Evolutionary conservation across 176 grass and related monocot genomes (phyloP).

Genomic region (Cocos nucifera): DNA sequence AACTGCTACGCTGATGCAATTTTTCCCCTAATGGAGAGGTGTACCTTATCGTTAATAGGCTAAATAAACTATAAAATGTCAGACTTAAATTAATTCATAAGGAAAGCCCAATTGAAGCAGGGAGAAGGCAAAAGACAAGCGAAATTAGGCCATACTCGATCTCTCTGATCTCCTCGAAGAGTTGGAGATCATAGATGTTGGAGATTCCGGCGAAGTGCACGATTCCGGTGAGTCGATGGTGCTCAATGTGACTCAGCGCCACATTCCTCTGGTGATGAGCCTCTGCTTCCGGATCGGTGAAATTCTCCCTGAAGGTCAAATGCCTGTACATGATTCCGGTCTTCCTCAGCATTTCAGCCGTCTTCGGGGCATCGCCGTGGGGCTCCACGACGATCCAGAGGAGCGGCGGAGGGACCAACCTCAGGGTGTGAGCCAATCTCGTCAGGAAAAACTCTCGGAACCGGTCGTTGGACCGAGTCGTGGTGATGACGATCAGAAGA

Average conservation of each 20-base stretch:
- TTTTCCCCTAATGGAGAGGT: too few relatives aligned
- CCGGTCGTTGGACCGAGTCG: conserved; percentile 17
- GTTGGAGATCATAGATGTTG: conserved; percentile 35
- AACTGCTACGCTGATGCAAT: too few relatives aligned
- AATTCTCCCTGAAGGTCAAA: conserved; percentile 27
- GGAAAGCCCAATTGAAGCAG: not conserved
- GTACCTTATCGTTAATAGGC: not conserved
- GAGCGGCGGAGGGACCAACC: conserved; percentile 33
- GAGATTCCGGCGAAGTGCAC: conserved; percentile 37
- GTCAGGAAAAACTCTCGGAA: conserved; percentile 25
- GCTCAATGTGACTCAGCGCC: conserved; percentile 41
- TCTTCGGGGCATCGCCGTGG: conserved; percentile 12
- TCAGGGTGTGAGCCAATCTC: conserved; percentile 40
- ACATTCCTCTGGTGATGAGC: conserved; percentile 30
- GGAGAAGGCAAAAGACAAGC: not conserved
- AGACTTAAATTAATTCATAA: not conserved
- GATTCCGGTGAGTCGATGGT: conserved; percentile 36
- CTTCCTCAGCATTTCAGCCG: conserved; percentile 24
- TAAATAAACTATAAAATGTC: not conserved
- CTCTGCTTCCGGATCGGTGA: conserved; percentile 10
- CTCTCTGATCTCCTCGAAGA: conserved; percentile 79
- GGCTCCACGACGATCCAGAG: conserved; percentile 53
- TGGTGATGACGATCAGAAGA: conserved; percentile 51
- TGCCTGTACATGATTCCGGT: conserved; percentile 55
- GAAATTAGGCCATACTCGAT: conserved; percentile 50